Percentiles rank a stretch among this genome's conserved stretches.
These are phyloP conservation scores for Nakazawaea holstii DNA, from an alignment of 805 yeast species.

Conservation along the genomic window DNA sequence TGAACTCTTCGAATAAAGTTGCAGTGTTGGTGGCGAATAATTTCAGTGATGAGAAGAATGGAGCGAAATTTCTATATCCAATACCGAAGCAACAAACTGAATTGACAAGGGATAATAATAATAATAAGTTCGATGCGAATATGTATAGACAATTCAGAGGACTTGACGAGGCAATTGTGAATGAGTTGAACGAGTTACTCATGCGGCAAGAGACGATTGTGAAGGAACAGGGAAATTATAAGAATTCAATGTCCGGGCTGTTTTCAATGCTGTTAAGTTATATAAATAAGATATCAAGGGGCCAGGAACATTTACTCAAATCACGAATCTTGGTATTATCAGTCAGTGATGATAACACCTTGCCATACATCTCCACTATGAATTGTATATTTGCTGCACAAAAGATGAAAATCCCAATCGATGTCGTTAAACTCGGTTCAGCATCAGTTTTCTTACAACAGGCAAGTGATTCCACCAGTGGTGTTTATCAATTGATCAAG, in stretches of 20 bases:
- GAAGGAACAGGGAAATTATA: conserved; percentile 26
- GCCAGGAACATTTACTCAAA: conserved; percentile 39
- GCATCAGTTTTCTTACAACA: conserved; percentile 87
- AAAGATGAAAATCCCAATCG: conserved; percentile 83
- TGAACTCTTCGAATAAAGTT: conserved; percentile 79
- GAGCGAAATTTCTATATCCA: conserved; percentile 72
- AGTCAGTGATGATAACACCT: conserved; percentile 67
- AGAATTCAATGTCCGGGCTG: conserved; percentile 66
- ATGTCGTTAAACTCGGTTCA: conserved; percentile 74
- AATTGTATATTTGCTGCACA: conserved; percentile 95
- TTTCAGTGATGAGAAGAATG: conserved; percentile 23
- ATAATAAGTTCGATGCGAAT: conserved; percentile 44
- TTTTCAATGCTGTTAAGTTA: conserved; percentile 77
- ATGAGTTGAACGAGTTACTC: conserved; percentile 47
- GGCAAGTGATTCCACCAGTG: conserved; percentile 92
- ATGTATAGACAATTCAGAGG: conserved; percentile 84
- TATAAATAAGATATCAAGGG: conserved; percentile 55
- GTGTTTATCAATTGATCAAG: conserved; percentile 69
- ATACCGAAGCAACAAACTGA: conserved; percentile 11
- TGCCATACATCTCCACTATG: conserved; percentile 90
- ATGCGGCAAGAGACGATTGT: conserved; percentile 21
- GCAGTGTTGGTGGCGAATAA: conserved; percentile 70
- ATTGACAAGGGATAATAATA: conserved; percentile 13
- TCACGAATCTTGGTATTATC: conserved; percentile 62
- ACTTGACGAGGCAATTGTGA: conserved; percentile 69